Conservation (phyloP, 1,284 basidiomycete genomes). For the Cerrena zonata region DNA sequence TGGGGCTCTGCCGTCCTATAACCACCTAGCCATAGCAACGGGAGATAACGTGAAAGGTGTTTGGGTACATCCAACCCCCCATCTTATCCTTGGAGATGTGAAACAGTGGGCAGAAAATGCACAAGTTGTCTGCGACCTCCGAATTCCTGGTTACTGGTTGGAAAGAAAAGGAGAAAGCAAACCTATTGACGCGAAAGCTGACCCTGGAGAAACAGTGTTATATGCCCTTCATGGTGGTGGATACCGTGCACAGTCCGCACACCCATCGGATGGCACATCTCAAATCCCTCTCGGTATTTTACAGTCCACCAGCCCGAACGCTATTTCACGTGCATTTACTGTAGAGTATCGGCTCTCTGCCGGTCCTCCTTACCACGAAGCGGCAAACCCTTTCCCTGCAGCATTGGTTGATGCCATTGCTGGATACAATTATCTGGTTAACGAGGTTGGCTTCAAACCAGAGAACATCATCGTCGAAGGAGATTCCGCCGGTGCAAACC, state of each 20-base stretch:
- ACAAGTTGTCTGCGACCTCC: slow-evolving; percentile 21
- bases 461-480: slow-evolving; percentile 45
- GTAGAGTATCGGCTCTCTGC: slow-evolving; percentile 31
- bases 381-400: slow-evolving; percentile 38
- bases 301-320: slow-evolving; percentile 6
- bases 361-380: slow-evolving; percentile 16
- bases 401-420: slow-evolving; percentile 44
- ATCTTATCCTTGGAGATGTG: slow-evolving; percentile 11
- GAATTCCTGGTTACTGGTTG: slow-evolving; percentile 35
- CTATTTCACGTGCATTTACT: slow-evolving; percentile 23
- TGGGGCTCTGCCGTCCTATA: neutral
- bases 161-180: slow-evolving; percentile 14
- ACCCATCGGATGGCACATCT: slow-evolving; percentile 20
- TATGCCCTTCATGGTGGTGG: slow-evolving; percentile 30
- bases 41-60: slow-evolving; percentile 8
- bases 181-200: slow-evolving; percentile 17
- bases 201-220: slow-evolving; percentile 29
- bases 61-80: slow-evolving; percentile 6
- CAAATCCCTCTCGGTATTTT: slow-evolving; percentile 28
- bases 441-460: slow-evolving; percentile 32
- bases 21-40: slow-evolving; percentile 5
- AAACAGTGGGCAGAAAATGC: slow-evolving; percentile 17
- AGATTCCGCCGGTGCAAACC: slow-evolving; percentile 52
- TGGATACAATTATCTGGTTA: slow-evolving; percentile 40
- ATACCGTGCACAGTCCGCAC: slow-evolving; percentile 12